Base-by-base conservation (phyloP, 2,329 filamentous ascomycete species). In the Penicillium sp. region DNA sequence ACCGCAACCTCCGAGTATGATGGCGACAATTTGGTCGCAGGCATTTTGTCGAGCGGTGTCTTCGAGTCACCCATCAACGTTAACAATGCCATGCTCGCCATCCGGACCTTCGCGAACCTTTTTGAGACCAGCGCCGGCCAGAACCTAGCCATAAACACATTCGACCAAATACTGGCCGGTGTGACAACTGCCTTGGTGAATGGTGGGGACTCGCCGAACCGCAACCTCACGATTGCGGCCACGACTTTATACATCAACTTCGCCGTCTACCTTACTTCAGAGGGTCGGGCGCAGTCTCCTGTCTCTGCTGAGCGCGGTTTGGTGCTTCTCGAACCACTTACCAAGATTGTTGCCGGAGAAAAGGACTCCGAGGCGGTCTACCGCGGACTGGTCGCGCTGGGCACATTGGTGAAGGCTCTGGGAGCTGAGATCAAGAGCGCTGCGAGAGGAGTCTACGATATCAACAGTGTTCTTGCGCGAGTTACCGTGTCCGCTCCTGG, bases 41-140 rank as follows among this genome's bases (percentile, higher is more conserved):
- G 72, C 1, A 68, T 96, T 5, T 73, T 81, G 21, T 63, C 62
- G 29, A 79, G 75, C 35, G 78, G 67, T 1, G 73, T 81, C 2
- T 80, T 84, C 37, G 75, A 80, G 7, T 69, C 76, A 0, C 74
- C 79, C 2, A 72, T 84, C 0, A 81, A 81, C 25, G 76, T 83
- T 37, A 96, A 96, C 65, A 88, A 88, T 51, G 79, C 81, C 8
- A 95, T 97, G 84, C 86, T 98, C 74, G 83, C 84, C 0, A 74
- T 88, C 9, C 85, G 93, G 3, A 79, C 84, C 10, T 75, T 97
- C 33, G 83, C 81, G 19, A 98, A 98, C 54, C 72, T 96, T 6
- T 95, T 96, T 59, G 77, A 80, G 45, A 87, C 86, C 0, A 70
- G 79, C 0, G 75, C 83, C 41, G 93, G 93, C 11, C 80, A 86